Evolutionary conservation across 768 basidiomycete species (phyloP), one percentile per base, ranked within the genome.

Genomic region (Asterophora lycoperdoides): DNA sequence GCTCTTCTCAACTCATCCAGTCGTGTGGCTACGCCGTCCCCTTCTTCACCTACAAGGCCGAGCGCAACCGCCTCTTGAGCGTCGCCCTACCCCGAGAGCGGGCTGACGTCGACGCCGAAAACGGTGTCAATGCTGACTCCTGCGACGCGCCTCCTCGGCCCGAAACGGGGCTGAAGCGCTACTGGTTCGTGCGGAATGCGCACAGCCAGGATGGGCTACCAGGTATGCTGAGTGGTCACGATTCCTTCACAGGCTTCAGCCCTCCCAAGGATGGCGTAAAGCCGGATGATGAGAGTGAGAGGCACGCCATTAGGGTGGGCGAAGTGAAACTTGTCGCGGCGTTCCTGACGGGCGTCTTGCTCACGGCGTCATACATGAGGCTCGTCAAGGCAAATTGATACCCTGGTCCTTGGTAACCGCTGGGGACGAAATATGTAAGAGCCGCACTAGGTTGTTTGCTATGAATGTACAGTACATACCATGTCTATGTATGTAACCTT

Each of bases 1-100:
- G n/a, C n/a, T 26, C n/a, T 11, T 23, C 8, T 14, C 14, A 26
- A 2, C 10, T 5, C 26, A 28, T 15, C 17, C 14, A 44, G 85
- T 83, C 83, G 1, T 87, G 83, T 54, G 83, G 85, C 17, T 86
- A 74, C 54, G 75, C 75, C 0, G 75, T 85, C 19, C 84, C 86
- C 2, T 74, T 74, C 56, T 85, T 78, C 60, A 67, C 72, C 36
- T 86, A 78, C 65, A 63, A 76, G 34, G 66, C 69, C 4, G 78
- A 83, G 47, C 80, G 85, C 19, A 74, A 71, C 1, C 70, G 70
- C 8, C 76, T 82, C 13, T 67, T 76, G 35, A 68, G 75, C 23
- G 77, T 63, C 62, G 71, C 71, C 26, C 67, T 64, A 8, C 65
- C 56, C 44, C 66, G 70, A 41, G 81, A 85, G 60, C 44, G 44